Percentiles rank a stretch among this genome's conserved stretches.
Evolutionary conservation across 352 stramenopile genomes (phyloP).

Genomic region (Globisporangium carolinianum): DNA sequence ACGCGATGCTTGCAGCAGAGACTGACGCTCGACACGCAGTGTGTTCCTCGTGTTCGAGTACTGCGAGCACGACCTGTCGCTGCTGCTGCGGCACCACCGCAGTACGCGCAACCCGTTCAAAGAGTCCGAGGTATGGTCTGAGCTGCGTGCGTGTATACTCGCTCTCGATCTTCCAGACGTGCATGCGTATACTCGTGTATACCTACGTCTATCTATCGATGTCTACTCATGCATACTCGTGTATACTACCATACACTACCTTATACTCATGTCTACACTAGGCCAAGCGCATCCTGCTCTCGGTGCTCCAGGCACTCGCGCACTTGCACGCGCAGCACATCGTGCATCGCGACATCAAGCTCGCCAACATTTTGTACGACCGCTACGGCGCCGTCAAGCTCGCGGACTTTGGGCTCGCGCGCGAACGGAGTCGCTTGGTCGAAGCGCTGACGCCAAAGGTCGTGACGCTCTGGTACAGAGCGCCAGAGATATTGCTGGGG

Average conservation of each 20-base stretch:
- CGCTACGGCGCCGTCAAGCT: slow-evolving; percentile 59
- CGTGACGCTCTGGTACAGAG: slow-evolving; percentile 94
- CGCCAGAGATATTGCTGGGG: slow-evolving; percentile 90
- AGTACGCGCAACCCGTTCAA: slow-evolving; percentile 52
- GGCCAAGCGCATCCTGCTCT: slow-evolving; percentile 86
- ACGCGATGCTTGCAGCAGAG: no score
- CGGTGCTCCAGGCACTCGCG: slow-evolving; percentile 70
- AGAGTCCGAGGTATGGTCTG: slow-evolving; percentile 51
- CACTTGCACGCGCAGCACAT: slow-evolving; percentile 77
- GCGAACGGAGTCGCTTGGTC: slow-evolving; percentile 64
- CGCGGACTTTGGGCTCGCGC: slow-evolving; percentile 57
- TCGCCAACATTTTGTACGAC: slow-evolving; percentile 92
- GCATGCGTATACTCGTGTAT: no score
- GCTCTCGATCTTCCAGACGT: no score
- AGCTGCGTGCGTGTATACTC: no score
- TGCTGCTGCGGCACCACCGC: slow-evolving; percentile 54
- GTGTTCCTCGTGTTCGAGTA: slow-evolving; percentile 92
- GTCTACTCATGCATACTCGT: not conserved
- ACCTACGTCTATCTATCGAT: no score
- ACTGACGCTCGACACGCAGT: slow-evolving; percentile 12
- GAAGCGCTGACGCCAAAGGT: slow-evolving; percentile 74
- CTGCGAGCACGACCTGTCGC: slow-evolving; percentile 77
- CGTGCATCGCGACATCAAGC: slow-evolving; percentile 94
- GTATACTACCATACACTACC: no score
- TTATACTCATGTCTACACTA: no score